Percentiles rank a stretch among this genome's conserved stretches.
Evolutionary conservation across 2,329 filamentous ascomycete genomes (phyloP).

Genomic region (Bipolaris bicolor): DNA sequence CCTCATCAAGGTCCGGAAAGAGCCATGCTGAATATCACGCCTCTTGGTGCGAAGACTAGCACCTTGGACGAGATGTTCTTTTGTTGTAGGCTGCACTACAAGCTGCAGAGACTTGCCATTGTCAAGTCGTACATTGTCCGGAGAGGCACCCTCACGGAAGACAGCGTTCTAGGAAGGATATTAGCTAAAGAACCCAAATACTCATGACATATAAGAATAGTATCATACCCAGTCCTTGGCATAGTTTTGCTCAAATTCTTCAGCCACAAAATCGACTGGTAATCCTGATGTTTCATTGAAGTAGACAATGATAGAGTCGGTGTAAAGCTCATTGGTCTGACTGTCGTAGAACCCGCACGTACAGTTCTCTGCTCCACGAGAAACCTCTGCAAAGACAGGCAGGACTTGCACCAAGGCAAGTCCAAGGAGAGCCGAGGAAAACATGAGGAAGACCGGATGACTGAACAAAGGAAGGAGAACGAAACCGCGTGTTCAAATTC

Average conservation of each 20-base stretch:
- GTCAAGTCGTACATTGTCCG: constrained; percentile 49
- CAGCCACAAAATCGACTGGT: constrained; percentile 48
- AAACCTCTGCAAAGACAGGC: constrained; percentile 26
- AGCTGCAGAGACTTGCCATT: constrained; percentile 45
- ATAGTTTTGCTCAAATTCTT: constrained; percentile 52
- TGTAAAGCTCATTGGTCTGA: constrained; percentile 50
- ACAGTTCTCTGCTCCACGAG: constrained; percentile 42
- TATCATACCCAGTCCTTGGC: constrained; percentile 52
- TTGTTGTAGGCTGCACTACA: constrained; percentile 40
- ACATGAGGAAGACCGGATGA: constrained; percentile 25
- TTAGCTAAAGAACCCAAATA: background rate
- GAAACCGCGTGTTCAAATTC: constrained; percentile 5
- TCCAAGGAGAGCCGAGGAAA: constrained; percentile 14
- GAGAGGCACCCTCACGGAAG: constrained; percentile 53
- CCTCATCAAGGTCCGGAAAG: constrained; percentile 53
- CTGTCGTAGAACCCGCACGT: constrained; percentile 56
- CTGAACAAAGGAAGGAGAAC: constrained; percentile 9
- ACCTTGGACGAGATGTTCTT: constrained; percentile 53
- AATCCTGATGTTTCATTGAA: constrained; percentile 56
- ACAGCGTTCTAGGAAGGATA: constrained; percentile 40
- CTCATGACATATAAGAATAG: background rate
- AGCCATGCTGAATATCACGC: constrained; percentile 57
- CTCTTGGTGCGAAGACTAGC: constrained; percentile 52
- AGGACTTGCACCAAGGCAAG: constrained; percentile 23
- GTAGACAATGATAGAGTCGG: constrained; percentile 57